phyloP scores from a whole-genome alignment of 768 basidiomycete species.

The Tricholoma bakamatsutake region DNA sequence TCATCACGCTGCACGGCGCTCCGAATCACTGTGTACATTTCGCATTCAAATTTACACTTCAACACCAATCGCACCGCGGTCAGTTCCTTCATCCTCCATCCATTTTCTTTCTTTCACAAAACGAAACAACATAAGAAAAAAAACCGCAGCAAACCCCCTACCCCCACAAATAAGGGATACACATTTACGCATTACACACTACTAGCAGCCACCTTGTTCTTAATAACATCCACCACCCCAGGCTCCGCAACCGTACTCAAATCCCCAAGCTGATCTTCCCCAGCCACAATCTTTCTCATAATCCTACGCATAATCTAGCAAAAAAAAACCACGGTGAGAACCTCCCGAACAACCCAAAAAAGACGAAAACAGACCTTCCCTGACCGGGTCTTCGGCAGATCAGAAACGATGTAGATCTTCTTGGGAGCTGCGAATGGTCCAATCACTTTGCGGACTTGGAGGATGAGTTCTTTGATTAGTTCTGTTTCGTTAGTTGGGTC shows the following conservation, averaged over 20 bases:
- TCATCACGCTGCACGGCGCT: too few species aligned
- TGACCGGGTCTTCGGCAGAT: slow-evolving; percentile 91
- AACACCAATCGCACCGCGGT: too few species aligned
- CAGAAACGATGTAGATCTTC: slow-evolving; percentile 76
- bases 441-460: slow-evolving; percentile 96
- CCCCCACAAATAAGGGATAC: too few species aligned
- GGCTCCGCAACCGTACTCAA: slow-evolving; percentile 92
- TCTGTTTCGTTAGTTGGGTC: slow-evolving; percentile 62
- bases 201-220: slow-evolving; percentile 56
- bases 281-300: slow-evolving; percentile 93
- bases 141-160: too few species aligned
- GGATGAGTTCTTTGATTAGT: slow-evolving; percentile 80
- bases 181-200: too few species aligned
- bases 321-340: background rate
- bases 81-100: too few species aligned
- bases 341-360: background rate
- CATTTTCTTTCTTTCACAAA: too few species aligned
- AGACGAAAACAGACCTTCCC: slow-evolving; percentile 62
- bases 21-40: too few species aligned
- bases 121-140: too few species aligned
- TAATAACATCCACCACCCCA: slow-evolving; percentile 76
- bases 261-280: slow-evolving; percentile 95
- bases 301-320: slow-evolving; percentile 87
- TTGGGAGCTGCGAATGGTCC: slow-evolving; percentile 98
- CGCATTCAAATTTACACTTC: too few species aligned